Conservation (phyloP, 768 basidiomycete species). For the Dictyophora rubrovolvata region DNA sequence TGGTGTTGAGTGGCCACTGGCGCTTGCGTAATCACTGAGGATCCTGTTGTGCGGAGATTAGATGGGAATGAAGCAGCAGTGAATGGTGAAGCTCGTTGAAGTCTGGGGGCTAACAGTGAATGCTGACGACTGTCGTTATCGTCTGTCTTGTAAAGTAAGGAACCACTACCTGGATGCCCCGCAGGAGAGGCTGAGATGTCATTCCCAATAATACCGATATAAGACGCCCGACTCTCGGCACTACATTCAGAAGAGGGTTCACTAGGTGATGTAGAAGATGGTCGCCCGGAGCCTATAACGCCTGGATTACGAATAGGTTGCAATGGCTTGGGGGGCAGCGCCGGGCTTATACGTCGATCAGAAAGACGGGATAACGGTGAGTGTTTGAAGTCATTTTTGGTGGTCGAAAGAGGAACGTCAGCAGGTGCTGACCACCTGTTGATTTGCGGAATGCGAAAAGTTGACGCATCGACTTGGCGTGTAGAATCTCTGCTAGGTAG, state of each 20-base stretch:
- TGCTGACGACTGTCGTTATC: not conserved
- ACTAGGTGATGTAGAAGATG: not conserved
- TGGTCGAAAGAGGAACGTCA: no score
- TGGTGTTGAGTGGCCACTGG: no score
- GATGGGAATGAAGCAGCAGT: no score
- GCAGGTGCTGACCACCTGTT: not conserved
- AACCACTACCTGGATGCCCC: not conserved
- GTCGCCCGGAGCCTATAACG: conserved; percentile 6
- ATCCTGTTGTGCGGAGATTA: no score
- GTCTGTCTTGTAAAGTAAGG: not conserved
- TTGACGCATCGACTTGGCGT: not conserved
- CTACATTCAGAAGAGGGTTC: not conserved
- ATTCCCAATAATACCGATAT: not conserved
- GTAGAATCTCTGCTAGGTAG: not conserved
- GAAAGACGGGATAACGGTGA: not conserved
- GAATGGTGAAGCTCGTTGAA: no score
- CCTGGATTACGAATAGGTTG: not conserved
- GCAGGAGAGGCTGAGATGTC: not conserved
- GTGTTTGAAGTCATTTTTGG: not conserved
- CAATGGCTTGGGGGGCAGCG: not conserved
- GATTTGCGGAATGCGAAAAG: not conserved
- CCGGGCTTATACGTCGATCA: not conserved
- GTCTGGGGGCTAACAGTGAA: no score
- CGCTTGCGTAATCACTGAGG: no score
- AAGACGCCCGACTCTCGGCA: not conserved